Evolutionary conservation across 1,284 basidiomycete genomes (phyloP).

Genomic region (Cutaneotrichosporon mucoides): DNA sequence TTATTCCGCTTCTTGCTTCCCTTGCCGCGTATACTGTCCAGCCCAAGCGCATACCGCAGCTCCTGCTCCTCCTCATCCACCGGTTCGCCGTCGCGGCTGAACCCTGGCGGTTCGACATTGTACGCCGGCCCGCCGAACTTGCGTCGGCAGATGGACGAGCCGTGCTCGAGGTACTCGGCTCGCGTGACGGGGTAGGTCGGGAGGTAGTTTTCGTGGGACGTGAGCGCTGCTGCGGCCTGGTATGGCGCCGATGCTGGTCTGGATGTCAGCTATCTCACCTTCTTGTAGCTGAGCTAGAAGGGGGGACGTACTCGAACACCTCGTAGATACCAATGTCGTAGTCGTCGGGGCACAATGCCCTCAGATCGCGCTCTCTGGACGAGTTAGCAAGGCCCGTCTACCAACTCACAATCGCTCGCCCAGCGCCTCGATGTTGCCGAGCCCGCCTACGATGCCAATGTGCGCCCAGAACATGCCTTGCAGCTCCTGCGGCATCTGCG

Average conservation of each 20-base stretch:
- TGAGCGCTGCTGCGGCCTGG: constrained; percentile 61
- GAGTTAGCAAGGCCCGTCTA: background rate
- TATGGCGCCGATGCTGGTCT: constrained; percentile 74
- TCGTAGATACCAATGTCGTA: constrained; percentile 68
- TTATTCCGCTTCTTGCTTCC: constrained; percentile 26
- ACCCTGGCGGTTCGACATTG: constrained; percentile 38
- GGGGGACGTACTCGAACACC: constrained; percentile 59
- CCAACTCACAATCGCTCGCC: constrained; percentile 61
- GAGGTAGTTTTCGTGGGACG: constrained; percentile 56
- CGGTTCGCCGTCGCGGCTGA: constrained; percentile 22
- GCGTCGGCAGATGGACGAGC: constrained; percentile 63
- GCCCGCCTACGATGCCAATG: constrained; percentile 83
- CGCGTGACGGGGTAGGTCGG: constrained; percentile 60
- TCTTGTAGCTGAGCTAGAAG: no score
- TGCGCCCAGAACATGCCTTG: constrained; percentile 92
- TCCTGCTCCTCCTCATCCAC: constrained; percentile 43
- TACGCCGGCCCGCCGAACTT: constrained; percentile 41
- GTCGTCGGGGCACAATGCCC: constrained; percentile 70
- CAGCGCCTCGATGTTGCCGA: constrained; percentile 69
- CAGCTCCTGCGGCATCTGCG: constrained; percentile 66
- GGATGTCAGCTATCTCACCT: constrained; percentile 6
- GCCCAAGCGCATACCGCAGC: constrained; percentile 37
- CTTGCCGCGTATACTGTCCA: constrained; percentile 33
- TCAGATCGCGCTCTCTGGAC: constrained; percentile 58
- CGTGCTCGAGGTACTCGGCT: constrained; percentile 75